Base-by-base conservation (phyloP, 768 basidiomycete species). In the Pleurotus tuoliensis region DNA sequence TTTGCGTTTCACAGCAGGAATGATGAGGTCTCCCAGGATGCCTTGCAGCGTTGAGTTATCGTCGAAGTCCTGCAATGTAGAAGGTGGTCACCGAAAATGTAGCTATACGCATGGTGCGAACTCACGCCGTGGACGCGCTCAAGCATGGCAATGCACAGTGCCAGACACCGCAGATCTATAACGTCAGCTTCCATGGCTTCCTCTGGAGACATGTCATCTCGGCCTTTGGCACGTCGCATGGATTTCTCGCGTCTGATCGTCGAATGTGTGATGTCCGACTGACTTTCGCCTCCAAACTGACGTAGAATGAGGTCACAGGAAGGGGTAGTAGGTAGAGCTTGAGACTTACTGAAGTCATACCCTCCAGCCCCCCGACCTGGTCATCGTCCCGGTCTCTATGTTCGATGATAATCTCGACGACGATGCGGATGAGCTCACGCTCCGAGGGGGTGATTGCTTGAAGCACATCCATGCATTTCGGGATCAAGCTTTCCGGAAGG, bases 101-200 rank as follows among this genome's bases (percentile, higher is more conserved):
- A 46, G 48, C 47, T 55, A 22, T 16, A 16, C 16, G 34, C 7
- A 34, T 18, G 79, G 69, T 44, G 16, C 30, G 18, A 3, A 77
- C 89, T 45, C 64, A 96, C 95, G 9, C 93, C 86, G 62, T 94
- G 86, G 15, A 97, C 92, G 11, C 94, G 83, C 71, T 97, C 94
- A 3, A 98, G 77, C 79, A 96, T 86, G 0, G 88, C 90, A 40
- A 88, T 92, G 60, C 91, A 92, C 13, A 98, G 75, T 12, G 83
- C 76, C 37, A 98, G 71, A 64, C 93, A 96, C 4, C 95, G 79
- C 59, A 95, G 61, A 61, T 98, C 94, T 15, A 84, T 83, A 18
- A 86, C 68, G 56, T 93, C 92, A 18, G 81, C 82, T 20, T 79
- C 76, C 24, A 74, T 74, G 55, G 79, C 80, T 66, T 90, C 88